Base-by-base conservation (phyloP, 345 rosid genomes). In the Brassica cretica region DNA sequence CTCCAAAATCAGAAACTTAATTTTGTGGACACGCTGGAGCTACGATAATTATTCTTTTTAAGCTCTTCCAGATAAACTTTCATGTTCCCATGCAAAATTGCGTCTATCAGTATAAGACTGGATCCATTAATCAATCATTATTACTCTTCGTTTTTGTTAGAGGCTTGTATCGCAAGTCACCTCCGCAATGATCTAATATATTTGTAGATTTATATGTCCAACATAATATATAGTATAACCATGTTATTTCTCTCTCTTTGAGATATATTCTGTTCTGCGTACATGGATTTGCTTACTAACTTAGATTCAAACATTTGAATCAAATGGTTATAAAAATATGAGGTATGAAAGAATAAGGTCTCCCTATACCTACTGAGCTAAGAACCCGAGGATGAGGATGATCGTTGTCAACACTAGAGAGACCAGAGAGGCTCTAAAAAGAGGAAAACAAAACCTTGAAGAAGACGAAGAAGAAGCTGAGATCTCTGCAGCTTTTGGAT, bases 371-470 rank as follows among this genome's bases (percentile, higher is more conserved):
- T 67, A 73, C 44, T 51, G 51, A 79, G 37, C 65, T 61, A 68
- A 61, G 65, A 67, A 79, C 44, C 19, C 19, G 76, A 64, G 63
- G 32, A 69, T 56, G 76, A 64, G 63, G 32, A 69, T 56, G 64
- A 69, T 56, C 60, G 65, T 39, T 59, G 76, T 61, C 79, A 77
- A 82, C 68, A 82, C 73, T 61, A 79, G 29, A 61, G 71, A 35
- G 15, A 81, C 76, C 74, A 85, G 56, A 71, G 69, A 75, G 61
- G 78, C 73, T 73, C 68, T 81, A 72, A 80, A 70, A 65, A 35
- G 35, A 35, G 66, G 70, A 29, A 79, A 39, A 74, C 60, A 69
- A 70, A 64, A 74, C 66, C 72, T 79, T 74, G 78, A 53, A 68
- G 78, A 53, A 68, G 79, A 74, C 51, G 82, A 32, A 32, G 35